These are phyloP conservation scores for Gonium pectorale DNA, from an alignment of 139 green algal genomes.

Conservation along the genomic window DNA sequence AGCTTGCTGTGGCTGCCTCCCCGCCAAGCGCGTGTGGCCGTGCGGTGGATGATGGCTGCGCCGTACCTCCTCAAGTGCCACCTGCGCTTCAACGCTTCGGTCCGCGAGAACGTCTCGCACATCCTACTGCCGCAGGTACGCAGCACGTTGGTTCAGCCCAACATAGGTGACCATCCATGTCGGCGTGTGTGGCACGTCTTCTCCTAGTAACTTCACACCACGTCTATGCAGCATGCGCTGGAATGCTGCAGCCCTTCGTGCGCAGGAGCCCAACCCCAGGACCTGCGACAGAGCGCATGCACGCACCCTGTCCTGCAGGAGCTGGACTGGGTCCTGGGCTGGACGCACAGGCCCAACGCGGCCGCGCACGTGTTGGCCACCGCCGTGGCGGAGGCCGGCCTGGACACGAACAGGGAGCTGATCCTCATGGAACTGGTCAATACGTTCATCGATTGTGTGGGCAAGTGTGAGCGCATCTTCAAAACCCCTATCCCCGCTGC, in stretches of 20 bases:
- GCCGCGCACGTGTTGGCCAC: slow-evolving; percentile 21
- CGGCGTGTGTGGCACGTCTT: no score
- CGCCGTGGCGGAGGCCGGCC: background rate
- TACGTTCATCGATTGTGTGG: slow-evolving; percentile 42
- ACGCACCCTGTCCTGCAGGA: background rate
- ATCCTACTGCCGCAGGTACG: slow-evolving; percentile 38
- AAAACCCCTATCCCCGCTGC: slow-evolving; percentile 73
- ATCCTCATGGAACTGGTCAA: slow-evolving; percentile 41
- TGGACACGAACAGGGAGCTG: slow-evolving; percentile 42
- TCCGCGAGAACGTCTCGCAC: slow-evolving; percentile 44
- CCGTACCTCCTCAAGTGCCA: slow-evolving; percentile 48
- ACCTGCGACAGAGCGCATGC: no score
- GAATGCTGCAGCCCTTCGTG: no score
- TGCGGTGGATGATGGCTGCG: slow-evolving; percentile 45
- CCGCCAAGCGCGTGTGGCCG: slow-evolving; percentile 1
- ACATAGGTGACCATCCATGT: no score
- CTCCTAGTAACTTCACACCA: no score
- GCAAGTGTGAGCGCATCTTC: slow-evolving; percentile 68
- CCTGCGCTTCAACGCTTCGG: slow-evolving; percentile 39
- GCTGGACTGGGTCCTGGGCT: slow-evolving; percentile 40
- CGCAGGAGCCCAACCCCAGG: no score
- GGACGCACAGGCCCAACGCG: slow-evolving; percentile 41
- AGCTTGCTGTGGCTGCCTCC: slow-evolving; percentile 33
- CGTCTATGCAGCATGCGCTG: no score
- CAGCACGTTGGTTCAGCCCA: no score